phyloP scores from a whole-genome alignment of 78 protist genomes.

The Neovahlkampfia damariscottae region DNA sequence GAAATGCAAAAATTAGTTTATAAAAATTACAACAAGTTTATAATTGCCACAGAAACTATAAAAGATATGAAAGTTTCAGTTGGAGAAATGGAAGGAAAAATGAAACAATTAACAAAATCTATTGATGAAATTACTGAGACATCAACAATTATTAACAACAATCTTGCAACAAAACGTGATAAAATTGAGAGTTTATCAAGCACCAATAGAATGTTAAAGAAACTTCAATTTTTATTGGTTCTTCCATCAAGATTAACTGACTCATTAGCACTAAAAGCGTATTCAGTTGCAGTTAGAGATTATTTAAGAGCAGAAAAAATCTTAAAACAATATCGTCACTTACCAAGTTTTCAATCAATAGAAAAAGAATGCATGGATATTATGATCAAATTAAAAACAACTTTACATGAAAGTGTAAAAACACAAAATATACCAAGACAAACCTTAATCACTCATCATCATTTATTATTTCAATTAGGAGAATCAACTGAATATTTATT shows the following conservation, averaged over 20 bases:
- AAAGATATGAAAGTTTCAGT: conserved; percentile 70
- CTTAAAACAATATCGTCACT: conserved; percentile 55
- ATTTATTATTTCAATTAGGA: too few relatives aligned
- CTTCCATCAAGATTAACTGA: conserved; percentile 61
- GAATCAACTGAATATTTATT: too few relatives aligned
- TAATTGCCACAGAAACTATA: conserved; percentile 85
- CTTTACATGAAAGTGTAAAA: too few relatives aligned
- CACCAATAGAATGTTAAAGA: not conserved
- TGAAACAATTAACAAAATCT: conserved; percentile 39
- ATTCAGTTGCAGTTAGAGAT: conserved; percentile 48
- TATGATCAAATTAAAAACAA: too few relatives aligned
- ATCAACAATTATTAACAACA: conserved; percentile 39
- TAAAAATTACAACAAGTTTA: conserved; percentile 88
- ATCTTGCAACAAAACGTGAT: conserved; percentile 26
- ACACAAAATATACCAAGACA: too few relatives aligned
- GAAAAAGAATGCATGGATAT: conserved; percentile 14
- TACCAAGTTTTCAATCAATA: conserved; percentile 68
- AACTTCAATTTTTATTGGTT: conserved; percentile 72
- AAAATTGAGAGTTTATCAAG: not conserved
- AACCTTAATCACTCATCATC: too few relatives aligned
- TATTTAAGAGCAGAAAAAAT: conserved; percentile 45
- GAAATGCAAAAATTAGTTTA: conserved; percentile 83
- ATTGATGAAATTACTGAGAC: conserved; percentile 45
- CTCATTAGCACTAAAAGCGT: conserved; percentile 54
- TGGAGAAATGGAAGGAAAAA: conserved; percentile 65